Evolutionary conservation across 805 yeast genomes (phyloP).

Genomic region (Kuraishia ogatae): DNA sequence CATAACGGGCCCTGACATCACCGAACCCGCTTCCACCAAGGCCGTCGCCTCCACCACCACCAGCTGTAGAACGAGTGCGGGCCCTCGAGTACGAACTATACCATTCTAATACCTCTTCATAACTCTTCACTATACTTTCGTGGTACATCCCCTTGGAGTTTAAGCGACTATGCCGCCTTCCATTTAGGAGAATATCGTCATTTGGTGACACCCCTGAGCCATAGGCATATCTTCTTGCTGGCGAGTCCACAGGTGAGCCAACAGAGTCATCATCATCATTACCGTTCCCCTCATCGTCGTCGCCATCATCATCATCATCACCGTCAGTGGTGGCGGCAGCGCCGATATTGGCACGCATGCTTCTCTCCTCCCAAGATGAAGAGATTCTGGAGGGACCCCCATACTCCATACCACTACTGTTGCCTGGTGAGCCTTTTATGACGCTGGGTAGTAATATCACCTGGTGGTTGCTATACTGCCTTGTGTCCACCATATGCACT

Average conservation of each 20-base stretch:
- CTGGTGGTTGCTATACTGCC: conserved; percentile 67
- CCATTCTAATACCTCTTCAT: background rate
- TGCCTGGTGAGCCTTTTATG: conserved; percentile 12
- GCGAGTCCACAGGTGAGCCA: background rate
- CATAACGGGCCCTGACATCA: background rate
- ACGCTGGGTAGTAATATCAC: conserved; percentile 59
- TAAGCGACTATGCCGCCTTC: background rate
- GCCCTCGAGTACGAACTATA: background rate
- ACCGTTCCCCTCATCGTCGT: background rate
- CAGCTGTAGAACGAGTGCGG: background rate
- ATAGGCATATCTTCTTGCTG: background rate
- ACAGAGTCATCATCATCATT: background rate
- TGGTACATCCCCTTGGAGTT: background rate
- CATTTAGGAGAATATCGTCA: background rate
- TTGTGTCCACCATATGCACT: conserved; percentile 75
- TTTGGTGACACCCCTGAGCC: background rate
- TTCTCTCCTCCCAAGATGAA: background rate
- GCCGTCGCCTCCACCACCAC: background rate
- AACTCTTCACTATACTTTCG: background rate
- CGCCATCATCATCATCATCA: background rate
- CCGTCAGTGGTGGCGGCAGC: background rate
- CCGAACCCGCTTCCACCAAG: background rate
- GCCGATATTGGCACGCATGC: too few relatives aligned
- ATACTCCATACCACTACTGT: background rate
- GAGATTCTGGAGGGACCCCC: background rate